A percentile compares a stretch with the other conserved stretches of the same genome.
phyloP scores from a whole-genome alignment of 2,329 filamentous ascomycete species.

The Zymoseptoria ardabiliae region DNA sequence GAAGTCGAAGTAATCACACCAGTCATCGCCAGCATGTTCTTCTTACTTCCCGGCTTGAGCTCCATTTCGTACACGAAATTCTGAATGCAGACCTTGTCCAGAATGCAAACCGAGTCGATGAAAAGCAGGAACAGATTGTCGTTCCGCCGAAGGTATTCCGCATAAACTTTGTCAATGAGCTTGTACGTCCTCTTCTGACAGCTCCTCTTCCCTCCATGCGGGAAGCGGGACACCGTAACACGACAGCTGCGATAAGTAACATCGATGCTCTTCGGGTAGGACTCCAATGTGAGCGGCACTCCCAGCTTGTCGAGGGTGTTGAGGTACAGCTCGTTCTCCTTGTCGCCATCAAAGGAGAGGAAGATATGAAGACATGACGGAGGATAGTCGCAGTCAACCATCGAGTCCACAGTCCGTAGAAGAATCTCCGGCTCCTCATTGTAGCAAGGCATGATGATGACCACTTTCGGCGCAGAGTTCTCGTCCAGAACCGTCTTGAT shows the following conservation, averaged over 20 bases:
- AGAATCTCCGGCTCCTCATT: slow-evolving; percentile 81
- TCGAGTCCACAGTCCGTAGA: slow-evolving; percentile 78
- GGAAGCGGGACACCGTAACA: slow-evolving; percentile 85
- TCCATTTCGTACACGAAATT: slow-evolving; percentile 99
- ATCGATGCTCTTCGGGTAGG: slow-evolving; percentile 85
- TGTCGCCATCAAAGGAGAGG: slow-evolving; percentile 86
- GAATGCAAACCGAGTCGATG: slow-evolving; percentile 93
- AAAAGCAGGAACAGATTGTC: slow-evolving; percentile 94
- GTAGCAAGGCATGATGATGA: slow-evolving; percentile 96
- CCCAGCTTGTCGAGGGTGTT: slow-evolving; percentile 79
- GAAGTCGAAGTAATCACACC: slow-evolving; percentile 95
- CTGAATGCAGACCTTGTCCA: slow-evolving; percentile 84
- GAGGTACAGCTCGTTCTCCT: slow-evolving; percentile 81
- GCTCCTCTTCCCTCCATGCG: slow-evolving; percentile 85
- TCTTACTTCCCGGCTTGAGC: slow-evolving; percentile 81
- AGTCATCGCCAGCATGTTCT: slow-evolving; percentile 95
- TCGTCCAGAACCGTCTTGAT: slow-evolving; percentile 83
- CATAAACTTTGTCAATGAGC: slow-evolving; percentile 87
- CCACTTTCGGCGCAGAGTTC: slow-evolving; percentile 79
- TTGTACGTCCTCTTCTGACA: slow-evolving; percentile 87
- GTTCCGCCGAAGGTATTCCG: slow-evolving; percentile 74
- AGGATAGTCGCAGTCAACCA: slow-evolving; percentile 91
- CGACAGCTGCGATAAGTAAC: slow-evolving; percentile 74
- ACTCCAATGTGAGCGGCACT: slow-evolving; percentile 66
- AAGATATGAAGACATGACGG: slow-evolving; percentile 89